Evolutionary conservation across 169 alveolate species (phyloP), one percentile per base, ranked within the genome.

Genomic region (Plasmodium chabaudi): DNA sequence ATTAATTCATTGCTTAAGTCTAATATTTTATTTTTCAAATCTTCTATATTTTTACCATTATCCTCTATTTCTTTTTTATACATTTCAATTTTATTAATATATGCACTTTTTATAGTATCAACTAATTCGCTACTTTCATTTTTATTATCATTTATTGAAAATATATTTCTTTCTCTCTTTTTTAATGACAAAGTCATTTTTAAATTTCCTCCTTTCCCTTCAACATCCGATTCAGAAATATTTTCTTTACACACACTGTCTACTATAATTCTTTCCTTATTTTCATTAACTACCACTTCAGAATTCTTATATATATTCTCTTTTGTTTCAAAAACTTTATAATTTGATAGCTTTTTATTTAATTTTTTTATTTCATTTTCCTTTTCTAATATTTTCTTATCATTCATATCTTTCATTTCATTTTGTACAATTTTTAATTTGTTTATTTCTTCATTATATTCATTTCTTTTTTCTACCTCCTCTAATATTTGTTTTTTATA

Each of bases 11-110:
- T 67, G 7, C 72, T 79, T 19, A 79, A 47, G 23, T 60, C 1
- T 44, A 42, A 55, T 65, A 79, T 79, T 79, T 67, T 55, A 23
- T 55, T 59, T 23, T 79, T 79, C 53, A 79, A 25, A 23, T 79
- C 84, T n/a, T 65, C 72, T 39, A 65, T 67, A 7, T 65, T 10
- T 17, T 79, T 68, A 17, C 9, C 47, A 42, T 49, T 65, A 23
- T 77, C 34, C n/a, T 64, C 15, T 46, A 77, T n/a, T 64, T 47
- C 63, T 12, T 53, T 61, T 63, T 47, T 77, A 46, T 77, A 64
- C 39, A 51, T n/a, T 53, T 27, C 17, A 9, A 51, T 51, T 12
- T 51, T 51, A 13, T 15, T 15, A 13, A 51, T 34, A 34, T 34
- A 34, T 34, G 42, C 5, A 34, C 5, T 34, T 34, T 4, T 34